Percentiles rank a stretch among this genome's conserved stretches.
These are phyloP conservation scores for Pezicula carpinea DNA, from an alignment of 2,329 filamentous ascomycete species.

Conservation along the genomic window DNA sequence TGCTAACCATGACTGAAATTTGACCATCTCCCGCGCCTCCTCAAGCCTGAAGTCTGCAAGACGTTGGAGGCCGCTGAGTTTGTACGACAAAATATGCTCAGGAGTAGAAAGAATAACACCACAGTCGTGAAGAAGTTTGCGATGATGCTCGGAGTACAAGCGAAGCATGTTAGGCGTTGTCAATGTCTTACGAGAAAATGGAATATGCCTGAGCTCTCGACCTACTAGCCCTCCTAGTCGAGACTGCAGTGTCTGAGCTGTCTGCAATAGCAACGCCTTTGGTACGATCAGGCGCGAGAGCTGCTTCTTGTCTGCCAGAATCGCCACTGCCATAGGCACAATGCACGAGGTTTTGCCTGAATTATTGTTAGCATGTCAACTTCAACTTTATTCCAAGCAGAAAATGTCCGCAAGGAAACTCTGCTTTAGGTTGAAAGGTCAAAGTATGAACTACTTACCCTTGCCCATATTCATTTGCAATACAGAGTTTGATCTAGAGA, in stretches of 20 bases:
- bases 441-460: too few species aligned
- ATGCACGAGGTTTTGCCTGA: slow-evolving; percentile 52
- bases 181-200: slow-evolving; percentile 37
- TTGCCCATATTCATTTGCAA: slow-evolving; percentile 64
- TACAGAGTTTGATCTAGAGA: slow-evolving; percentile 48
- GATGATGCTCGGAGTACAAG: slow-evolving; percentile 33
- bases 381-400: not conserved
- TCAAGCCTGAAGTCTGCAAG: slow-evolving; percentile 33
- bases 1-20: slow-evolving; percentile 39
- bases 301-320: slow-evolving; percentile 37
- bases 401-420: too few species aligned
- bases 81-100: slow-evolving; percentile 49
- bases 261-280: slow-evolving; percentile 38
- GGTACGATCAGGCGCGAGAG: slow-evolving; percentile 39
- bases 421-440: too few species aligned
- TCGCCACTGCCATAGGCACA: slow-evolving; percentile 42
- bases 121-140: slow-evolving; percentile 25
- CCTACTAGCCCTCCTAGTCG: slow-evolving; percentile 36
- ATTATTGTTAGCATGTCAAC: slow-evolving; percentile 3
- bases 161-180: slow-evolving; percentile 25
- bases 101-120: slow-evolving; percentile 45
- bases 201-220: slow-evolving; percentile 37
- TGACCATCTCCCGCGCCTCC: slow-evolving; percentile 37
- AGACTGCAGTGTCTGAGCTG: slow-evolving; percentile 35
- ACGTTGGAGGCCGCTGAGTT: slow-evolving; percentile 42